Percentiles rank a stretch among this genome's conserved stretches.
phyloP scores from a whole-genome alignment of 2,329 filamentous ascomycete genomes.

The Fusarium liriodendri region DNA sequence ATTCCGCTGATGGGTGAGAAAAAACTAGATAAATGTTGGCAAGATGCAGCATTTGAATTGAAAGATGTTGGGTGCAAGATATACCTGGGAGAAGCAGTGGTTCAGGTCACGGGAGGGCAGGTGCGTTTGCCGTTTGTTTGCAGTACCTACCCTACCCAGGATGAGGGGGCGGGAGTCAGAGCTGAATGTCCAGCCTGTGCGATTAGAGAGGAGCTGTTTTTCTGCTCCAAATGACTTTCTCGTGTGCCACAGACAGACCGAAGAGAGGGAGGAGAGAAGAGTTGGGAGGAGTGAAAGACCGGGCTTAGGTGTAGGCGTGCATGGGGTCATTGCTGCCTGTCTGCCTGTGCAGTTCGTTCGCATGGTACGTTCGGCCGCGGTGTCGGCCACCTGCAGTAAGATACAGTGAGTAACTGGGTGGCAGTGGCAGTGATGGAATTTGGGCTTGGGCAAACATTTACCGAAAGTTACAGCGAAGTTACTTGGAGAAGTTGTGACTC shows the following conservation, averaged over 20 bases:
- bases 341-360: not conserved
- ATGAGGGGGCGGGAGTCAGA: not conserved
- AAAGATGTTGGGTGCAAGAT: not conserved
- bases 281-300: not conserved
- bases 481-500: not conserved
- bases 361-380: not conserved
- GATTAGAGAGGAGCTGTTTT: not conserved
- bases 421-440: not conserved
- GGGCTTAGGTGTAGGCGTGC: not conserved
- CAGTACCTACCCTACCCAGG: not conserved
- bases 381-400: not conserved
- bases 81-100: not conserved
- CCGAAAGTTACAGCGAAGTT: not conserved
- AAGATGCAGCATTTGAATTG: not conserved
- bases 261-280: not conserved
- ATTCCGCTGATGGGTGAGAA: not conserved
- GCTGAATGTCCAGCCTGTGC: not conserved
- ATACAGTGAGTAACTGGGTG: not conserved
- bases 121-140: not conserved
- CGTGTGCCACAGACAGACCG: not conserved
- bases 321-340: constrained; percentile 6
- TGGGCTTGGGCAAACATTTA: not conserved
- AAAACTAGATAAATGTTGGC: not conserved
- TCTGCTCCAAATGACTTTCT: not conserved
- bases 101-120: not conserved